A percentile compares a stretch with the other conserved stretches of the same genome.
Conservation (phyloP, 2,329 filamentous ascomycete genomes). For the Ophiostoma tasmaniense region DNA sequence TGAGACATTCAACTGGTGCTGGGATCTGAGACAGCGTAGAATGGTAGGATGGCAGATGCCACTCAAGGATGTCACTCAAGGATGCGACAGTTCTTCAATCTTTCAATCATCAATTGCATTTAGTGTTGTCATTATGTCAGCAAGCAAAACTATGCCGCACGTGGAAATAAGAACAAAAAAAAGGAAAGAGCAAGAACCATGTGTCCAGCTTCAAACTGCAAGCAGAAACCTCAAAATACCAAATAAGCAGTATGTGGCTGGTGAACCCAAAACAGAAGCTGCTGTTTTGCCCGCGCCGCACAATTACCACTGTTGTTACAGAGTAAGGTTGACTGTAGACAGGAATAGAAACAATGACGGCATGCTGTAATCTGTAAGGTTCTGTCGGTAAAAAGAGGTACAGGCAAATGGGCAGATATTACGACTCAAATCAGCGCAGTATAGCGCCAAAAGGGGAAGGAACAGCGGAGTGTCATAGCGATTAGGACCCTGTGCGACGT, state of each 20-base stretch:
- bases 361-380: neutral
- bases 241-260: neutral
- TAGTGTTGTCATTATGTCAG: neutral
- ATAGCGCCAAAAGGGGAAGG: neutral
- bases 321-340: conserved; percentile 7
- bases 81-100: neutral
- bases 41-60: neutral
- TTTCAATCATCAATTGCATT: neutral
- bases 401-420: neutral
- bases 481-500: no score
- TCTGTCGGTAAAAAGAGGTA: neutral
- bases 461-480: neutral
- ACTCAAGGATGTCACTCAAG: no score
- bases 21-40: neutral
- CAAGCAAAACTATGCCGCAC: neutral
- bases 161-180: neutral
- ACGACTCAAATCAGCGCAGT: neutral
- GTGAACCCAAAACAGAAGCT: neutral
- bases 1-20: neutral
- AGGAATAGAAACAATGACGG: conserved; percentile 15
- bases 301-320: neutral
- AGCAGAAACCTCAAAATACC: no score
- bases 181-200: neutral
- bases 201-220: neutral
- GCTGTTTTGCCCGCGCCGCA: neutral